These are phyloP conservation scores for California macrophylla DNA, from an alignment of 441 rosid species.

Conservation along the genomic window DNA sequence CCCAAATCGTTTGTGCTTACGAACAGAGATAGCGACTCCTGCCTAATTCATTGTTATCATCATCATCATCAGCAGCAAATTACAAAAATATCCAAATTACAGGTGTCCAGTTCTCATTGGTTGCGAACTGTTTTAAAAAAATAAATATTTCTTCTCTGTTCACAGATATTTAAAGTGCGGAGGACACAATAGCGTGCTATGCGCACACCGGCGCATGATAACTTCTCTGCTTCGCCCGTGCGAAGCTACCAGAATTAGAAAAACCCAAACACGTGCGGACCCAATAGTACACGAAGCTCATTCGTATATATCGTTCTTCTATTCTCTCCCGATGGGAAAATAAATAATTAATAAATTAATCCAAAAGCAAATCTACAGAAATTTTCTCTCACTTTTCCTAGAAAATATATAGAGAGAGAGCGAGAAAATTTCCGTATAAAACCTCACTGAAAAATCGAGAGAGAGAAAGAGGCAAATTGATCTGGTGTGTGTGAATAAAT, in stretches of 20 bases:
- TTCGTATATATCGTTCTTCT: background rate
- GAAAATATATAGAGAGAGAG: background rate
- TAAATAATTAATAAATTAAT: background rate
- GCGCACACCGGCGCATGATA: background rate
- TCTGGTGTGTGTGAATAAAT: conserved; percentile 8
- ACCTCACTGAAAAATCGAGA: conserved; percentile 16
- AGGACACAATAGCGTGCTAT: background rate
- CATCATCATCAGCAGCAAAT: too few species aligned
- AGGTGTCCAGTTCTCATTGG: too few species aligned
- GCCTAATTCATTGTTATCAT: too few species aligned
- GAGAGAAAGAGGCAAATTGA: conserved; percentile 13
- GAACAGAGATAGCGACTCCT: too few species aligned
- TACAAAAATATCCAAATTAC: too few species aligned
- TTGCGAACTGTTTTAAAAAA: too few species aligned
- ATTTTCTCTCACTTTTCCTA: background rate
- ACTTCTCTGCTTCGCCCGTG: background rate
- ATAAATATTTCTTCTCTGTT: too few species aligned
- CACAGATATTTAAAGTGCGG: background rate
- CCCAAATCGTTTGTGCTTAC: too few species aligned
- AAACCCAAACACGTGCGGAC: background rate
- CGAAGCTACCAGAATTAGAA: background rate
- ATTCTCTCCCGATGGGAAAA: background rate
- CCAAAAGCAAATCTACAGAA: background rate
- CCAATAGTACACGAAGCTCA: background rate
- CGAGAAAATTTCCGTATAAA: conserved; percentile 10